Conservation (phyloP, 2,329 filamentous ascomycete species). For the Colletotrichum eleusines region DNA sequence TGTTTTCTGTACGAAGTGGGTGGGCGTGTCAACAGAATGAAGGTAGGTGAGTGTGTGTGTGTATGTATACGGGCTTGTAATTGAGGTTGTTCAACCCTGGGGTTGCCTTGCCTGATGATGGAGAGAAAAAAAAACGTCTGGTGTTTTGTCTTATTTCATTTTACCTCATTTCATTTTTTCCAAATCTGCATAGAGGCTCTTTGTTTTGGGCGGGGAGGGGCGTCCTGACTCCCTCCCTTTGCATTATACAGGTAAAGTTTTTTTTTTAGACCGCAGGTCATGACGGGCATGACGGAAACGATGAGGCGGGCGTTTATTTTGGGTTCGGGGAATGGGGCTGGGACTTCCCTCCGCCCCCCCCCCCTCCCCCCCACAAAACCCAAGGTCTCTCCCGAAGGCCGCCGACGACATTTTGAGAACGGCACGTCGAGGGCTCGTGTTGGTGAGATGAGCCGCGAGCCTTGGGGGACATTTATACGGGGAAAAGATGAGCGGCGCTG, state of each 20-base stretch:
- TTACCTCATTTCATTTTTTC: neutral
- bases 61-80: too few relatives aligned
- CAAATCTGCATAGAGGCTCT: neutral
- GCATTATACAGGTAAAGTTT: neutral
- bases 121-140: neutral
- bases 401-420: slow-evolving; percentile 4
- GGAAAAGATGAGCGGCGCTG: neutral
- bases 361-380: too few relatives aligned
- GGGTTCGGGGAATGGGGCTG: slow-evolving; percentile 1
- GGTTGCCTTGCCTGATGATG: too few relatives aligned
- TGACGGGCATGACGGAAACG: neutral
- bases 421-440: neutral
- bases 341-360: neutral
- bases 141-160: neutral
- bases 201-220: neutral
- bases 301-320: neutral
- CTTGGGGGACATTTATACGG: neutral
- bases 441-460: neutral
- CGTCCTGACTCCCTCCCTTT: neutral
- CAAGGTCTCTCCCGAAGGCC: neutral
- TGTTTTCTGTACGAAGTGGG: neutral
- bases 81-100: too few relatives aligned
- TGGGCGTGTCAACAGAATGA: neutral
- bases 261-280: neutral
- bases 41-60: neutral